phyloP scores from a whole-genome alignment of 1,284 basidiomycete species.

The Apiotrichum laibachii region DNA sequence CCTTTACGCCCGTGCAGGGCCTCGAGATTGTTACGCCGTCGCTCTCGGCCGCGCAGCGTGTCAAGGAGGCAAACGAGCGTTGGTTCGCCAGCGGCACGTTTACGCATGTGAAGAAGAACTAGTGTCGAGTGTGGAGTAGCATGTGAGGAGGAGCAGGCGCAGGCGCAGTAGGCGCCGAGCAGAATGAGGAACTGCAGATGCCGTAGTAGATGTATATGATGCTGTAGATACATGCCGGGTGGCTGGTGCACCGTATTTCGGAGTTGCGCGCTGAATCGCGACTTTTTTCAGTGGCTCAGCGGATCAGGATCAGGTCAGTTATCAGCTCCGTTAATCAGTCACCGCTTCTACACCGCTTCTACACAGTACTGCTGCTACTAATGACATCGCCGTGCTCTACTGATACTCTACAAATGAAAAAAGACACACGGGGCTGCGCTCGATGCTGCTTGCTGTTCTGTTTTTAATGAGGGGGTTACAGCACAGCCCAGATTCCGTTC shows the following conservation, averaged over 20 bases:
- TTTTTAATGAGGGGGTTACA: too few species aligned
- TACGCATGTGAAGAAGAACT: slow-evolving; percentile 51
- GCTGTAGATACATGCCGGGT: too few species aligned
- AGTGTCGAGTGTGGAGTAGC: background rate
- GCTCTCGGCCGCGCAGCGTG: slow-evolving; percentile 66
- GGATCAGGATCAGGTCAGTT: background rate
- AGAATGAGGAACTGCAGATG: too few species aligned
- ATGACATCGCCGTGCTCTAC: background rate
- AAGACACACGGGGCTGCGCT: background rate
- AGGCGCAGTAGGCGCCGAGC: too few species aligned
- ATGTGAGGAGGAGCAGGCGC: background rate
- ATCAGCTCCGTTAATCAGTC: background rate
- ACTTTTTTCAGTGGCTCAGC: too few species aligned
- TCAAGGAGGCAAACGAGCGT: slow-evolving; percentile 86
- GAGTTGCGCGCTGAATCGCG: too few species aligned
- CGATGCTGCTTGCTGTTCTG: too few species aligned
- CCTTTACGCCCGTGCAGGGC: slow-evolving; percentile 96
- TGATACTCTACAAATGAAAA: slow-evolving; percentile 1
- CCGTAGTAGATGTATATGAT: too few species aligned
- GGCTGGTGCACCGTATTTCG: too few species aligned
- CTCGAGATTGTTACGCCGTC: slow-evolving; percentile 82
- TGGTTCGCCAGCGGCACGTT: slow-evolving; percentile 88
- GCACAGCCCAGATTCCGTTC: too few species aligned
- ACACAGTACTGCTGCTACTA: slow-evolving; percentile 4
- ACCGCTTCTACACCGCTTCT: background rate